Percentiles rank a stretch among this genome's conserved stretches.
These are phyloP conservation scores for Bertia moriformis DNA, from an alignment of 2,329 filamentous ascomycete species.

Conservation along the genomic window DNA sequence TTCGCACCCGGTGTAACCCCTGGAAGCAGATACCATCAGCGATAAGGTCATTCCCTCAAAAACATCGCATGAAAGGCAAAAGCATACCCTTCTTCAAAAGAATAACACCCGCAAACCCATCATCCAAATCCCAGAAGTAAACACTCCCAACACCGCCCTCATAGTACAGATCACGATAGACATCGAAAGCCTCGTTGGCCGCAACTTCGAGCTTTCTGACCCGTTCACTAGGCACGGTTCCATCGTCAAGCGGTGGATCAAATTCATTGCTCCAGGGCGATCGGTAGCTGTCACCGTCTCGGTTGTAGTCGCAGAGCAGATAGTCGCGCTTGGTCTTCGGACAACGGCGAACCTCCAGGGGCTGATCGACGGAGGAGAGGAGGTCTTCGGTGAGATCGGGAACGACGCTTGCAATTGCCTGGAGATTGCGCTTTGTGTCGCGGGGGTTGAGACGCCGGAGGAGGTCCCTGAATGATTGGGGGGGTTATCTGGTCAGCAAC, in stretches of 20 bases:
- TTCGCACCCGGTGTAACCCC: slow-evolving; percentile 33
- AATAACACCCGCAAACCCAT: slow-evolving; percentile 63
- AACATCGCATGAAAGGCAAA: neutral
- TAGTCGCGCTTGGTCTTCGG: slow-evolving; percentile 56
- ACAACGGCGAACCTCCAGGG: slow-evolving; percentile 52
- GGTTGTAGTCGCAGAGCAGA: slow-evolving; percentile 68
- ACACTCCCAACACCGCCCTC: slow-evolving; percentile 61
- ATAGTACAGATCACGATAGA: slow-evolving; percentile 62
- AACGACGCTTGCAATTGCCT: slow-evolving; percentile 51
- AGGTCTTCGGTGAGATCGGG: slow-evolving; percentile 63
- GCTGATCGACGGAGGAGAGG: slow-evolving; percentile 62
- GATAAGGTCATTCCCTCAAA: slow-evolving; percentile 1
- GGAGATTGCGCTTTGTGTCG: slow-evolving; percentile 52
- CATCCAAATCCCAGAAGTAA: slow-evolving; percentile 66
- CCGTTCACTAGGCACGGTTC: slow-evolving; percentile 53
- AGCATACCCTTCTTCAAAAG: slow-evolving; percentile 54
- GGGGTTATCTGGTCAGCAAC: too few relatives aligned
- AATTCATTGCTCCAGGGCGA: slow-evolving; percentile 69
- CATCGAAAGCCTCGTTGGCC: slow-evolving; percentile 61
- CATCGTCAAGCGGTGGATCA: slow-evolving; percentile 45
- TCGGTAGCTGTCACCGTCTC: slow-evolving; percentile 60
- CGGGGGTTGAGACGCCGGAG: slow-evolving; percentile 63
- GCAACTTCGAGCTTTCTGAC: slow-evolving; percentile 58
- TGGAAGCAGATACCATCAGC: slow-evolving; percentile 9
- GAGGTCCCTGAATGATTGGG: slow-evolving; percentile 47